Conservation (phyloP, 2,329 filamentous ascomycete species). For the Tricladium varicosporioides region DNA sequence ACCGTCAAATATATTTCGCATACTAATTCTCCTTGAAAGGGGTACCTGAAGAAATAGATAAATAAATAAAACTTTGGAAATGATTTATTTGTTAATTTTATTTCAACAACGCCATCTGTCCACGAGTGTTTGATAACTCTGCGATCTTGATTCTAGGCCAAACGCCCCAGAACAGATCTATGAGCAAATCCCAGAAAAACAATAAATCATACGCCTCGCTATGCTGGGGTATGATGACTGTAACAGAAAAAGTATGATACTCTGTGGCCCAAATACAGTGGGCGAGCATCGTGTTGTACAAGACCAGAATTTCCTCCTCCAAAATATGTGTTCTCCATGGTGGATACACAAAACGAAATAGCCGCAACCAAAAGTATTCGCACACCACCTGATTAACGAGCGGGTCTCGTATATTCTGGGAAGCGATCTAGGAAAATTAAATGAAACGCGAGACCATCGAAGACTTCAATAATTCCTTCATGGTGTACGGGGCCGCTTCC, state of each 20-base stretch:
- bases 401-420: background rate
- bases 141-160: too few relatives aligned
- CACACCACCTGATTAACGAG: too few relatives aligned
- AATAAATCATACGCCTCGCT: conserved; percentile 14
- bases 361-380: too few relatives aligned
- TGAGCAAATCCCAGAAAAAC: background rate
- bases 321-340: background rate
- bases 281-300: background rate
- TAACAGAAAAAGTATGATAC: conserved; percentile 8
- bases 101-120: too few relatives aligned
- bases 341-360: too few relatives aligned
- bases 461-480: conserved; percentile 33
- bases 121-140: too few relatives aligned
- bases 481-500: conserved; percentile 62
- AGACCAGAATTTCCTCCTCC: background rate
- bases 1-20: too few relatives aligned
- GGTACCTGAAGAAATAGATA: too few relatives aligned
- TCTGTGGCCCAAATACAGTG: background rate
- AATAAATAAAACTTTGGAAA: too few relatives aligned
- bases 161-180: too few relatives aligned
- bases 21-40: too few relatives aligned
- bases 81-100: too few relatives aligned
- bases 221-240: conserved; percentile 16
- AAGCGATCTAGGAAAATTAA: background rate
- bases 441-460: background rate